Base-by-base conservation (phyloP, 257 asterid genomes). In the Solanum medicagineum region DNA sequence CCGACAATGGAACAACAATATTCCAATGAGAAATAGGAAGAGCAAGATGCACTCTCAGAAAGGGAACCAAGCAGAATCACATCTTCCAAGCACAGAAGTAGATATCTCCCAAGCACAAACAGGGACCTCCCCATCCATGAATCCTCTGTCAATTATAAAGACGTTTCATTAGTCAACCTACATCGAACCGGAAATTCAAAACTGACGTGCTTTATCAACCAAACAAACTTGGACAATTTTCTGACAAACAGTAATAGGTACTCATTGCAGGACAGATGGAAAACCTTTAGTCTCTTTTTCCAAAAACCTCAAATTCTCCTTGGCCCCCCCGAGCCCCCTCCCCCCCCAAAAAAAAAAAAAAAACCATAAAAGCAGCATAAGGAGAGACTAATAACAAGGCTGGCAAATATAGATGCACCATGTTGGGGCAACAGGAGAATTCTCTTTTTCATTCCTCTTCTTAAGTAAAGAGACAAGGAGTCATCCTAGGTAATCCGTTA, bases 61-160 rank as follows among this genome's bases (percentile, higher is more conserved):
- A 87, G 88, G 56, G 71, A 26, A 56, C 89, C 85, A 84, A 93
- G 87, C 85, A 83, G 90, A 89, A 55, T 81, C 70, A 90, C 71
- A 56, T 91, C 91, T 89, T 91, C 95, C 81, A 84, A 71, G 89
- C 91, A 89, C 74, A 91, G 84, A 87, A 91, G 85, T 70, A 88
- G 84, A 86, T 86, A 87, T 82, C 85, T 87, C 85, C 88, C 89
- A 84, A 91, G 89, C 88, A 92, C 84, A 80, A 88, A 90, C 29
- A 90, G 86, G 10, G 93, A 92, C 87, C 91, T 87, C 51, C 91
- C 74, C 73, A 87, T 89, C 93, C 92, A 90, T 84, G 77, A 86
- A 75, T 77, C 68, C 62, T 86, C 93, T 87, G 91, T 71, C 29
- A 45, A 66, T 45, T 12, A 40, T 10, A 81, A 16, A 81, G 60